Evolutionary conservation across 192 early-diverging fungal genomes (phyloP).

Genomic region (Dispira simplex): DNA sequence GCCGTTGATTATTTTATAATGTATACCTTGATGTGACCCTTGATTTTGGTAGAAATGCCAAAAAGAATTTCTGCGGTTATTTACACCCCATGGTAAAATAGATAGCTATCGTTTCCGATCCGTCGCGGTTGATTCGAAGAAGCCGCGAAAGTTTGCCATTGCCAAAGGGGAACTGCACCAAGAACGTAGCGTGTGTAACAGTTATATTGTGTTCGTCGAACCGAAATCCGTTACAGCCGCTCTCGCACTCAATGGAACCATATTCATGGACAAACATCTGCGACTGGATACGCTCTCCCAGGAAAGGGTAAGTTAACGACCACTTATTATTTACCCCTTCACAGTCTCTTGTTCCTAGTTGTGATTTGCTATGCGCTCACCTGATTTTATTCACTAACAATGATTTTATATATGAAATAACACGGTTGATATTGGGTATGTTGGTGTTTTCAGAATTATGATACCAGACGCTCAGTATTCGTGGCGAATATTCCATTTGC

Average conservation of each 20-base stretch:
- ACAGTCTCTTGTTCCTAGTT: no score
- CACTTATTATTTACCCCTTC: no score
- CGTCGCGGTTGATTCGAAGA: constrained; percentile 36
- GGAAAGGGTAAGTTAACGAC: constrained; percentile 10
- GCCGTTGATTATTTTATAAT: no score
- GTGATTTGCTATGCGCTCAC: no score
- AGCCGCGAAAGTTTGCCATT: constrained; percentile 62
- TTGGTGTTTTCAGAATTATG: no score
- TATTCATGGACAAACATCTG: constrained; percentile 77
- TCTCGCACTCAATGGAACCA: constrained; percentile 49
- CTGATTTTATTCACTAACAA: no score
- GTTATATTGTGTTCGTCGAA: constrained; percentile 70
- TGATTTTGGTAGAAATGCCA: no score
- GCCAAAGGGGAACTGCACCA: constrained; percentile 72
- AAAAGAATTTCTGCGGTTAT: constrained; percentile 50
- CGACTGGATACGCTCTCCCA: constrained; percentile 54
- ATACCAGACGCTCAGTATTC: constrained; percentile 67
- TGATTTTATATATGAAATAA: no score
- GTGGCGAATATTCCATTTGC: constrained; percentile 57
- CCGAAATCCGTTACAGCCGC: constrained; percentile 44
- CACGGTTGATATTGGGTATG: no score
- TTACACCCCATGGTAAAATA: constrained; percentile 50
- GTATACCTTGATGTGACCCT: no score
- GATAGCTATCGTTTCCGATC: constrained; percentile 86
- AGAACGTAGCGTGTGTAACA: constrained; percentile 69